These are phyloP conservation scores for Tylopilus plumbeoviolaceoides DNA, from an alignment of 768 basidiomycete genomes.

Conservation along the genomic window DNA sequence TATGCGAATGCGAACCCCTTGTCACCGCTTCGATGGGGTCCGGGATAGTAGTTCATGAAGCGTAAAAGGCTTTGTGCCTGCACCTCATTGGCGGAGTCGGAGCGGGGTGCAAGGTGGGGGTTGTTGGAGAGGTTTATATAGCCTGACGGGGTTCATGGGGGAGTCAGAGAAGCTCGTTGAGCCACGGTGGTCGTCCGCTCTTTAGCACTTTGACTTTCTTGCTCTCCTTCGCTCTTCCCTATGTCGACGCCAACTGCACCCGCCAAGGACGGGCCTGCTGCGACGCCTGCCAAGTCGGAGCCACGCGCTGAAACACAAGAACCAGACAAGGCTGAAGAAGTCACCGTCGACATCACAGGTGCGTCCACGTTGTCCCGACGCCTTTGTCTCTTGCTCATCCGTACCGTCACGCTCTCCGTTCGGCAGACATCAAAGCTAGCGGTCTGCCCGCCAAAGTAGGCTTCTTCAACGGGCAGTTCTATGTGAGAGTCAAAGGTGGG, in stretches of 20 bases:
- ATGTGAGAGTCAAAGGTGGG: slow-evolving; percentile 27
- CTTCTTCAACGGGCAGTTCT: slow-evolving; percentile 27
- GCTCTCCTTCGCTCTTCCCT: background rate
- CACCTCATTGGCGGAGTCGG: slow-evolving; percentile 18
- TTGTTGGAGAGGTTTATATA: slow-evolving; percentile 17
- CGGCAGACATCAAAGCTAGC: slow-evolving; percentile 33
- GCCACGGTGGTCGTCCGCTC: background rate
- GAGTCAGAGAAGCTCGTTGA: background rate
- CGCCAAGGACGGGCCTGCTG: background rate
- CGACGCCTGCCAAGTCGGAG: background rate
- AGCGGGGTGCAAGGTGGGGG: slow-evolving; percentile 13
- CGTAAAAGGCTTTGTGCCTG: slow-evolving; percentile 13
- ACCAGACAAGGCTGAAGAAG: slow-evolving; percentile 11
- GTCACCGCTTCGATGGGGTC: slow-evolving; percentile 11
- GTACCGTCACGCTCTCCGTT: background rate
- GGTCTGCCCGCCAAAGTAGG: slow-evolving; percentile 32
- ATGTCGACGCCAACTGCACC: slow-evolving; percentile 17
- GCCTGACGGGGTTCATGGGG: slow-evolving; percentile 3
- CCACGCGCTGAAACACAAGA: background rate
- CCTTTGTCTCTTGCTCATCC: too few species aligned
- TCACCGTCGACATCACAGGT: slow-evolving; percentile 30
- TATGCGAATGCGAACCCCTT: background rate
- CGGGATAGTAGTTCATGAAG: slow-evolving; percentile 9
- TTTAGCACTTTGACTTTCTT: background rate
- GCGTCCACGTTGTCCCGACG: background rate